phyloP scores from a whole-genome alignment of 1,284 basidiomycete genomes.

The Athelia psychrophila region DNA sequence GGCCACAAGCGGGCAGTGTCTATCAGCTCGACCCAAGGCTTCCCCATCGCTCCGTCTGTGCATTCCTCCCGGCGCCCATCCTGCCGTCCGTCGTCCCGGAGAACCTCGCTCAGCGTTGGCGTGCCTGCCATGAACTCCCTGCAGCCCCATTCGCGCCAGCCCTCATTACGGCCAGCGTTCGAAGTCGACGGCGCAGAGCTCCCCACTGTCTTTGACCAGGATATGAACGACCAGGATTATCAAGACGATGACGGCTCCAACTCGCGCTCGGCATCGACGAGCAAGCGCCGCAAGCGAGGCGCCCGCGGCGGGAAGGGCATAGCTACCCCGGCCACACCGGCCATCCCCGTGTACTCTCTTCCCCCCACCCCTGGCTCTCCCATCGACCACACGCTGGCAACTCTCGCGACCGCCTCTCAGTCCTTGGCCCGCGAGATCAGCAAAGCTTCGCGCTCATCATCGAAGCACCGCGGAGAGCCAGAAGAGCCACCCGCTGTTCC shows the following conservation, averaged over 20 bases:
- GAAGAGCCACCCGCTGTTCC: constrained; percentile 1
- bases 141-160: constrained; percentile 57
- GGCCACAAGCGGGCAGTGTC: constrained; percentile 50
- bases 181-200: constrained; percentile 43
- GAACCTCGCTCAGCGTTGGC: constrained; percentile 38
- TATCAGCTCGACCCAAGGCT: constrained; percentile 56
- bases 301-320: constrained; percentile 67
- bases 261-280: constrained; percentile 60
- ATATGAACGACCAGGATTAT: constrained; percentile 32
- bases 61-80: constrained; percentile 61
- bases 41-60: constrained; percentile 56
- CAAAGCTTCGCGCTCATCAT: constrained; percentile 44
- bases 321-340: constrained; percentile 22
- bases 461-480: constrained; percentile 9
- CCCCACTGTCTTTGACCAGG: constrained; percentile 51
- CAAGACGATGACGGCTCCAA: constrained; percentile 30
- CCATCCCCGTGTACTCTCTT: constrained; percentile 16
- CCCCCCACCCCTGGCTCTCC: constrained; percentile 9
- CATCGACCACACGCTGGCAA: constrained; percentile 58
- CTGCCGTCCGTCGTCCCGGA: constrained; percentile 64
- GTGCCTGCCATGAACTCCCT: constrained; percentile 49
- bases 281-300: constrained; percentile 77
- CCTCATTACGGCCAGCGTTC: constrained; percentile 55
- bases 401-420: constrained; percentile 79
- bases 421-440: constrained; percentile 82